Evolutionary conservation across 1,284 basidiomycete species (phyloP).

Genomic region (Fomitopsis pinicola): DNA sequence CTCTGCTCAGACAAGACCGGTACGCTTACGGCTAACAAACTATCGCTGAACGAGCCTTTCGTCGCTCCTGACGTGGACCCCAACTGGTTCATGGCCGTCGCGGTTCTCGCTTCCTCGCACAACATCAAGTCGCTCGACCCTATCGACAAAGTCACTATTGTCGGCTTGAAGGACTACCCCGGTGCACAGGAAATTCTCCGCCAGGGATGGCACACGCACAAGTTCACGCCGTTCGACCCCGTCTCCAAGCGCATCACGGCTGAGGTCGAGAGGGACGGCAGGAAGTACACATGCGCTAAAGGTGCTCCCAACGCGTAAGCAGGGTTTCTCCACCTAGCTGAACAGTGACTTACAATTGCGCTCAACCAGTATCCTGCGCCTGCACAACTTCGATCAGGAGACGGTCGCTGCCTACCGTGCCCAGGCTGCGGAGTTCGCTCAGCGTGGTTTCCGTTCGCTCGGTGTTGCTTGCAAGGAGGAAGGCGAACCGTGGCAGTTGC

Average conservation of each 20-base stretch:
- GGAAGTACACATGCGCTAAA: constrained; percentile 7
- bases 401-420: constrained; percentile 6
- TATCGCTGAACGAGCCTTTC: constrained; percentile 18
- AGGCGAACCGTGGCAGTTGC: constrained; percentile 7
- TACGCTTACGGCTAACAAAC: constrained; percentile 53
- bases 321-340: neutral
- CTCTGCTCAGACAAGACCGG: constrained; percentile 57
- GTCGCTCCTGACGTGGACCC: constrained; percentile 6
- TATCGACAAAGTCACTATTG: constrained; percentile 8
- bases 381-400: constrained; percentile 5
- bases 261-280: constrained; percentile 8
- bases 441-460: constrained; percentile 9
- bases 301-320: constrained; percentile 7
- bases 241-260: constrained; percentile 9
- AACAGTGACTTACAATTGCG: neutral
- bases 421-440: constrained; percentile 9
- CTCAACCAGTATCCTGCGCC: neutral
- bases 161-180: constrained; percentile 10
- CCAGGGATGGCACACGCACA: constrained; percentile 6
- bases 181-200: constrained; percentile 8
- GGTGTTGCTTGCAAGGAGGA: constrained; percentile 10
- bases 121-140: constrained; percentile 9
- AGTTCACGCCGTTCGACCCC: constrained; percentile 10
- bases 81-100: constrained; percentile 9
- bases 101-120: constrained; percentile 9